phyloP scores from a whole-genome alignment of 805 yeast genomes.

The Ogataea methylovora region DNA sequence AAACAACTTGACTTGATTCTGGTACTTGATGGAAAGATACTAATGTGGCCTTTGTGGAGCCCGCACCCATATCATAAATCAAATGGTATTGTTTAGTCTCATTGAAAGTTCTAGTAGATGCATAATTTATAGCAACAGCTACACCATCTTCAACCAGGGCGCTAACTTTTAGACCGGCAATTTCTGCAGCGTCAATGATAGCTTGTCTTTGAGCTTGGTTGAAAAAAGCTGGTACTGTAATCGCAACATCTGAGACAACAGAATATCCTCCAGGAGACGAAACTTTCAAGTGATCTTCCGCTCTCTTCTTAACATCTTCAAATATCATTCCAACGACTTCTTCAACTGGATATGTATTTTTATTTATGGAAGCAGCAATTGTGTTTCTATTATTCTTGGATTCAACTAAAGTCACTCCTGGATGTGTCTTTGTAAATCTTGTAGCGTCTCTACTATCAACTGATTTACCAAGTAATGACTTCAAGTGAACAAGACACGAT shows the following conservation, averaged over 20 bases:
- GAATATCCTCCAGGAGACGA: conserved; percentile 42
- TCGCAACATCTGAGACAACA: conserved; percentile 55
- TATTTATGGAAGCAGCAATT: conserved; percentile 45
- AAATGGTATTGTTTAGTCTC: conserved; percentile 50
- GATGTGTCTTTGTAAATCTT: conserved; percentile 46
- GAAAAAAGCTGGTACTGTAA: conserved; percentile 74
- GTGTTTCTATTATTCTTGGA: conserved; percentile 41
- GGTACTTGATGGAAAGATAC: conserved; percentile 53
- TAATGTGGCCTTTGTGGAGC: conserved; percentile 83
- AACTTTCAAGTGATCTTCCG: conserved; percentile 49
- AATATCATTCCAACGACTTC: conserved; percentile 82
- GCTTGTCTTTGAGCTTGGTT: conserved; percentile 61
- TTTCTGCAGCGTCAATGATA: conserved; percentile 59
- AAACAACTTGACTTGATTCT: conserved; percentile 29
- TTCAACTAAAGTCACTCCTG: conserved; percentile 46
- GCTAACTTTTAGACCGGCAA: conserved; percentile 59
- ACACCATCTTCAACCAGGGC: conserved; percentile 82
- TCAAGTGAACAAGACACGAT: conserved; percentile 57
- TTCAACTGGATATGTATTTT: conserved; percentile 43
- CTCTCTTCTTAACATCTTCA: conserved; percentile 56
- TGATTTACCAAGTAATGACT: conserved; percentile 62
- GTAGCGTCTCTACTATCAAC: conserved; percentile 37
- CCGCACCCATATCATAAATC: conserved; percentile 89
- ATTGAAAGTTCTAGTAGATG: conserved; percentile 42
- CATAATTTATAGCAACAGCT: conserved; percentile 84